Evolutionary conservation across 306 rosid genomes (phyloP), one percentile per base, ranked within the genome.

Genomic region (Vigna angularis): DNA sequence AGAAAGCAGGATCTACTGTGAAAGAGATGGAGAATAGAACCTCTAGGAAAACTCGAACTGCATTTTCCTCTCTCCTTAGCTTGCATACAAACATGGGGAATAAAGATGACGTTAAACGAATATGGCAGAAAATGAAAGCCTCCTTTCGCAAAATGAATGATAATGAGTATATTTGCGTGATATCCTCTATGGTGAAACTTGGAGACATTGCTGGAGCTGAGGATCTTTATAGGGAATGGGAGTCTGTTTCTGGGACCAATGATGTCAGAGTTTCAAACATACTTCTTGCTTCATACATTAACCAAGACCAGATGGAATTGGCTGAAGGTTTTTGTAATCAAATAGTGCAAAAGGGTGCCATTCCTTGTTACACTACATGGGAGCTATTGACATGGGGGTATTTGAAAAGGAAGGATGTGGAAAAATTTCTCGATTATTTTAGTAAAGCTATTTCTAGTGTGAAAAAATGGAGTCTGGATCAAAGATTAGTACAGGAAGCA

Each of bases 381-480:
- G 98, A 95, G 89, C 89, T 93, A 61, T 89, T 95, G 67, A 84
- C 97, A 15, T 84, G 89, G 91, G 93, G 91, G n/a, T 89, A 83
- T 86, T 73, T 90, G 85, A 85, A 87, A 76, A 83, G 62, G 85
- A 77, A 86, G 58, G 77, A 81, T 66, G 88, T 82, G 24, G 88
- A 79, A 10, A 91, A 86, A 14, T 90, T 79, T 74, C 81, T 95
- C 16, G 72, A 85, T 40, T 85, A 82, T 86, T 91, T 95, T 52
- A 48, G 79, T 73, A 88, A 87, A 77, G 93, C 96, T 66, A 70
- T 89, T 77, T 83, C 84, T 56, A 88, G 96, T 24, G 99, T 93
- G 78, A 88, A 74, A 72, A 85, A 76, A 73, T 95, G 99, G 98
- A 83, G 74, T 82, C 89, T 84, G 0, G 84, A 85, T 57, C 83